Conservation (phyloP, 225 moss, liverwort and hornwort species). For the Pseudisothecium myosuroides region DNA sequence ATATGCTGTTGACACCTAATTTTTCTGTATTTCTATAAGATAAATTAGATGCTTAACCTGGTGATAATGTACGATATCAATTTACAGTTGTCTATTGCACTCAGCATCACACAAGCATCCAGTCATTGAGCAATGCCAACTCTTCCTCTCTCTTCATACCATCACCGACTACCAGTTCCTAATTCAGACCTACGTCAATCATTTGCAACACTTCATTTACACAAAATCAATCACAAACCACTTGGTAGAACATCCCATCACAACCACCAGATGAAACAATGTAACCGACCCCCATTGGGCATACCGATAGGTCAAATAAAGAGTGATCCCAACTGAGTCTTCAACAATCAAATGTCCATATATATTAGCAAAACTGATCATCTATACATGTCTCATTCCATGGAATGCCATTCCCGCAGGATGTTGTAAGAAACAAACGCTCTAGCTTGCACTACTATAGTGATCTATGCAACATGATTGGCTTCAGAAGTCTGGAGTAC, state of each 20-base stretch:
- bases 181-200: not conserved
- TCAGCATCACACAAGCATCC: not conserved
- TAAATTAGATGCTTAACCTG: not conserved
- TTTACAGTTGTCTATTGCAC: not conserved
- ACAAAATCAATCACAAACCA: not conserved
- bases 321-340: not conserved
- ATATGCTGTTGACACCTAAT: not conserved
- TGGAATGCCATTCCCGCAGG: not conserved
- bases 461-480: not conserved
- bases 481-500: conserved; percentile 23
- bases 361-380: conserved; percentile 5
- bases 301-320: not conserved
- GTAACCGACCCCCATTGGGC: not conserved
- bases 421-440: not conserved
- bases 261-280: not conserved
- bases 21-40: not conserved
- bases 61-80: not conserved
- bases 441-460: not conserved
- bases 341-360: not conserved
- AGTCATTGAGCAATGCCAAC: not conserved
- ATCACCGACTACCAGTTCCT: not conserved
- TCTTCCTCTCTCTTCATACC: not conserved
- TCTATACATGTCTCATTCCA: conserved; percentile 17
- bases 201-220: not conserved
- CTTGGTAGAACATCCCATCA: not conserved